phyloP scores from a whole-genome alignment of 192 early-diverging fungal genomes.

The Podila clonocystis region DNA sequence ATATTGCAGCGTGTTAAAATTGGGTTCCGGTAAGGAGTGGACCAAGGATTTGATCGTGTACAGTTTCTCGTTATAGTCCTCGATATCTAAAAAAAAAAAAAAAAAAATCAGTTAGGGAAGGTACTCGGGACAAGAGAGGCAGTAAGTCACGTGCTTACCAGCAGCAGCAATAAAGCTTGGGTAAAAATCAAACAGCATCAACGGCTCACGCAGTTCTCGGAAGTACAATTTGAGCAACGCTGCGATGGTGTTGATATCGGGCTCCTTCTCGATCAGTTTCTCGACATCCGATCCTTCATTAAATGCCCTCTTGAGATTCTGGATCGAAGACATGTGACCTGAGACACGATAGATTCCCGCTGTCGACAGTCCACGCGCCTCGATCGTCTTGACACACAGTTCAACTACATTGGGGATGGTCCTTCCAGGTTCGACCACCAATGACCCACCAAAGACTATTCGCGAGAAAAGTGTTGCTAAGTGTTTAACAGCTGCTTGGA shows the following conservation, averaged over 20 bases:
- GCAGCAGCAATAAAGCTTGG: slow-evolving; percentile 75
- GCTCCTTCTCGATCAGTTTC: slow-evolving; percentile 61
- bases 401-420: slow-evolving; percentile 63
- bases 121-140: too few relatives aligned
- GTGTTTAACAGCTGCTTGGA: not conserved
- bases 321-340: slow-evolving; percentile 67
- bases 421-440: slow-evolving; percentile 56
- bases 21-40: slow-evolving; percentile 68
- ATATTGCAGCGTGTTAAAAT: slow-evolving; percentile 67
- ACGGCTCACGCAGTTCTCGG: slow-evolving; percentile 74
- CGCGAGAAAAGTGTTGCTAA: too few relatives aligned
- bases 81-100: slow-evolving; percentile 40
- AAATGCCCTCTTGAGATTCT: slow-evolving; percentile 61
- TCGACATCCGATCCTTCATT: slow-evolving; percentile 62
- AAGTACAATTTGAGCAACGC: slow-evolving; percentile 81
- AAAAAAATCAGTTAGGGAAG: too few relatives aligned
- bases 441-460: slow-evolving; percentile 44
- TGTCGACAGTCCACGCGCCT: slow-evolving; percentile 66
- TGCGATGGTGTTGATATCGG: slow-evolving; percentile 77
- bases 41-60: slow-evolving; percentile 74
- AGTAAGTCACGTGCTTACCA: slow-evolving; percentile 36
- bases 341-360: slow-evolving; percentile 73
- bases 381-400: slow-evolving; percentile 66
- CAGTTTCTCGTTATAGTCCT: slow-evolving; percentile 75
- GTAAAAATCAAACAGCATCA: slow-evolving; percentile 78